phyloP scores from a whole-genome alignment of 805 yeast species.

The Millerozyma miso region DNA sequence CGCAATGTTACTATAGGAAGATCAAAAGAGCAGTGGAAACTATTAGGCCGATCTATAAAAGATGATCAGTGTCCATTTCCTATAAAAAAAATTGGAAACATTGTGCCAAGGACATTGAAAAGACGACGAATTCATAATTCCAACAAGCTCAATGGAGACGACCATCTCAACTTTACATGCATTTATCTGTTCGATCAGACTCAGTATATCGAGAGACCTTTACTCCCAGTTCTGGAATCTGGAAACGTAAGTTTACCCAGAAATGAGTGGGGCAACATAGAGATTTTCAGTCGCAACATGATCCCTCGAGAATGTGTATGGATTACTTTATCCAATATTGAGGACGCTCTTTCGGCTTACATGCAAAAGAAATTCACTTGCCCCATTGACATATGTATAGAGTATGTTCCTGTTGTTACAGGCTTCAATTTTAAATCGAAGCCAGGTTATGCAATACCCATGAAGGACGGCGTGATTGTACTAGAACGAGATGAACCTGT shows the following conservation, averaged over 20 bases:
- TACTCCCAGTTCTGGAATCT: slow-evolving; percentile 4
- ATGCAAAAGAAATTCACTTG: slow-evolving; percentile 2
- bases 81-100: slow-evolving; percentile 15
- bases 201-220: slow-evolving; percentile 16
- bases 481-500: slow-evolving; percentile 9
- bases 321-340: slow-evolving; percentile 20
- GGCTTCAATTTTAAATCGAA: slow-evolving; percentile 24
- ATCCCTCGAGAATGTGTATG: slow-evolving; percentile 27
- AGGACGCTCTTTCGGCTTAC: slow-evolving; percentile 14
- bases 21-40: slow-evolving; percentile 32
- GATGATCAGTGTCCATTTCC: slow-evolving; percentile 13
- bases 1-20: slow-evolving; percentile 21
- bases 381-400: slow-evolving; percentile 8
- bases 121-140: slow-evolving; percentile 15
- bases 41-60: slow-evolving; percentile 26
- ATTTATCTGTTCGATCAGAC: slow-evolving; percentile 28
- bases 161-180: slow-evolving; percentile 16
- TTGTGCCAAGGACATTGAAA: slow-evolving; percentile 19
- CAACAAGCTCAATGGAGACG: slow-evolving; percentile 13
- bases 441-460: slow-evolving; percentile 23
- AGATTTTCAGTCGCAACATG: slow-evolving; percentile 24
- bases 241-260: slow-evolving; percentile 16
- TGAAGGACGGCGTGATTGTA: slow-evolving; percentile 25
- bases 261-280: slow-evolving; percentile 29
- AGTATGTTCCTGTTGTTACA: slow-evolving; percentile 28